Evolutionary conservation across 164 flowering plant species (phyloP).

Genomic region (Santalum album): DNA sequence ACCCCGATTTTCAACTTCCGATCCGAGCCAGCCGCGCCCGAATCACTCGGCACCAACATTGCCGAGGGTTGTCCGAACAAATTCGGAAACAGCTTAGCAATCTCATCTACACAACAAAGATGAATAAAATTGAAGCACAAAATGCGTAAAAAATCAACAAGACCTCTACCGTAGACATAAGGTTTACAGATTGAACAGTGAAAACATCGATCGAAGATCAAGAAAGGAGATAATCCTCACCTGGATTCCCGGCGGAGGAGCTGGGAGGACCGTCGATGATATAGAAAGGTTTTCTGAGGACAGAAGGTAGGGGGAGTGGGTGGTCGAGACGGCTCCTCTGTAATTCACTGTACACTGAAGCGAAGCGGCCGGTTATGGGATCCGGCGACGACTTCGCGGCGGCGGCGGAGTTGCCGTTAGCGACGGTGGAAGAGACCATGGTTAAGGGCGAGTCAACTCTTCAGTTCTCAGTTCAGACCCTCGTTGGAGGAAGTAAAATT

Average conservation of each 20-base stretch:
- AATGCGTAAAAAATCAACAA: not conserved
- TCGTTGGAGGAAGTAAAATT: too few species aligned
- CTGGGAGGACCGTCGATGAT: constrained; percentile 74
- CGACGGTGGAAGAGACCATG: not conserved
- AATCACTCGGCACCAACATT: constrained; percentile 43
- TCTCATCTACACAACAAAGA: constrained; percentile 57
- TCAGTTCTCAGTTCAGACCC: too few species aligned
- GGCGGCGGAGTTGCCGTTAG: constrained; percentile 17
- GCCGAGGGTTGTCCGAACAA: constrained; percentile 88
- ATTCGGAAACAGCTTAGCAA: constrained; percentile 79
- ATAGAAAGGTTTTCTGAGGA: constrained; percentile 44
- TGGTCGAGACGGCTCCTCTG: constrained; percentile 65
- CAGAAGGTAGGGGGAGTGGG: constrained; percentile 68
- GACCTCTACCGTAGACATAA: too few species aligned
- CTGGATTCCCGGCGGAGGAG: constrained; percentile 88
- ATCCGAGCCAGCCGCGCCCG: constrained; percentile 14
- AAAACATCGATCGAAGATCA: too few species aligned
- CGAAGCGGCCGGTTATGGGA: constrained; percentile 29
- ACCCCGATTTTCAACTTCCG: constrained; percentile 83
- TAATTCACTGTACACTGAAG: constrained; percentile 67
- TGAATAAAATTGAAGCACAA: too few species aligned
- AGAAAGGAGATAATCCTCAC: too few species aligned
- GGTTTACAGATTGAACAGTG: too few species aligned
- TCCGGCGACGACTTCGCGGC: not conserved
- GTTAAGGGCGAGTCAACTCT: too few species aligned